These are phyloP conservation scores for Trametes pubescens DNA, from an alignment of 1,284 basidiomycete genomes.

Conservation along the genomic window DNA sequence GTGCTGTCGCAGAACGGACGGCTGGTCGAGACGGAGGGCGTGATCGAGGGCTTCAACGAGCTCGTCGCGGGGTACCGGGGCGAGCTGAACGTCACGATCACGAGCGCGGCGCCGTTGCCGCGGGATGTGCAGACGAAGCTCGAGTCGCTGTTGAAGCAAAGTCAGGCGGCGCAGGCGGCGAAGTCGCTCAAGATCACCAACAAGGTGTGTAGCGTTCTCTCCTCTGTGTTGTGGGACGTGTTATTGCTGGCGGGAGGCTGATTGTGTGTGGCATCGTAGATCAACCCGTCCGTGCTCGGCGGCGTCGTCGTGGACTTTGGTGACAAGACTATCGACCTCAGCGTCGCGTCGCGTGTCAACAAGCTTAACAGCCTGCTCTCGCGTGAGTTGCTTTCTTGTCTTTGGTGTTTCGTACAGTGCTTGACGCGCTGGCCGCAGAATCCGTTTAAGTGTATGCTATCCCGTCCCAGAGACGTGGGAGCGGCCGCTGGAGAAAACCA, in stretches of 20 bases:
- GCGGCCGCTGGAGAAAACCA: conserved; percentile 17
- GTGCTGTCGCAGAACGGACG: conserved; percentile 96
- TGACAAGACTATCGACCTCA: conserved; percentile 97
- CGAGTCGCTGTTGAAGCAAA: conserved; percentile 86
- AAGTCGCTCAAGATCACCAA: conserved; percentile 90
- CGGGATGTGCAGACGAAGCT: conserved; percentile 78
- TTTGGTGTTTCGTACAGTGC: background rate
- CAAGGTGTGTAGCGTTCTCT: conserved; percentile 77
- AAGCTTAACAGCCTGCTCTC: conserved; percentile 92
- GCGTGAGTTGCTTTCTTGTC: conserved; percentile 54
- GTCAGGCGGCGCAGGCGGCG: conserved; percentile 82
- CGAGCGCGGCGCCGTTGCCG: conserved; percentile 83
- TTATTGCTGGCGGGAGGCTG: background rate
- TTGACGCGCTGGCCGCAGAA: conserved; percentile 14
- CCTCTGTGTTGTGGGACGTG: too few species aligned
- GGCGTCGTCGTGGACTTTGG: conserved; percentile 97
- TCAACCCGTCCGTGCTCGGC: conserved; percentile 88
- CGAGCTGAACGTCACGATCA: conserved; percentile 93
- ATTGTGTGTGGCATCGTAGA: conserved; percentile 51
- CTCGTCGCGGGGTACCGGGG: conserved; percentile 92
- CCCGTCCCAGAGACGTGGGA: background rate
- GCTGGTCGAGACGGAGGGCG: conserved; percentile 83
- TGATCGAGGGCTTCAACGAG: conserved; percentile 92
- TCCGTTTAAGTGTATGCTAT: conserved; percentile 26
- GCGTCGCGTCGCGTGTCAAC: conserved; percentile 91